Base-by-base conservation (phyloP, 179 eudicot species). In the Spinacia oleracea region DNA sequence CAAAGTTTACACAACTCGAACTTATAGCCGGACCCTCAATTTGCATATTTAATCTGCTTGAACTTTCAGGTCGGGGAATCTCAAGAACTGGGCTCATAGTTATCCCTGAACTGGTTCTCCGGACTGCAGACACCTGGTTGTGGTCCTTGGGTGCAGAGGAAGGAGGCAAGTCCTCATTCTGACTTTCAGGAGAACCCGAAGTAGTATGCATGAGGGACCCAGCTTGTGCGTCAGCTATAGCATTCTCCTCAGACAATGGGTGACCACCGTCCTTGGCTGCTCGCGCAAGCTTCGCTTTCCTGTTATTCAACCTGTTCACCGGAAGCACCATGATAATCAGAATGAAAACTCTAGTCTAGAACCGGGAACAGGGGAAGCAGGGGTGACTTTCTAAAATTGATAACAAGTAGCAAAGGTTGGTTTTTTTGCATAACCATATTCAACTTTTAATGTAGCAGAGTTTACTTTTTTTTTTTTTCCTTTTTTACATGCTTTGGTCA, bases 251-350 rank as follows among this genome's bases (percentile, higher is more conserved):
- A 42, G 84, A 76, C 42, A 83, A 77, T 69, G 53, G 82, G 62
- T 90, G 90, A 25, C 72, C 82, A 85, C 72, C 82, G 84, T 91
- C 98, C 84, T 91, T 93, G 12, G 97, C 95, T 43, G 87, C 86
- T 76, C 98, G 96, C 8, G 97, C 97, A 50, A 93, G 85, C 87
- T 83, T 91, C 6, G 99, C 99, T 82, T 91, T 96, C 68, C 99
- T 87, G 76, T 96, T 96, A 79, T 96, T 93, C 78, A 96, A 79
- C 99, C 99, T 96, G 89, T 78, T 64, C 9, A 46, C 21, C 58
- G 5, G 38, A 51, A 72, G n/a, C 69, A 43, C 31, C 45, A 56
- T 6, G 46, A 40, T 15, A 18, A 32, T 43, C 45, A 42, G 29
- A 29, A 31, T 43, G 38, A 67, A 35, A 38, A 14, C n/a, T 63